Evolutionary conservation across 805 yeast genomes (phyloP).

Genomic region (Yamadazyma phyllophila): DNA sequence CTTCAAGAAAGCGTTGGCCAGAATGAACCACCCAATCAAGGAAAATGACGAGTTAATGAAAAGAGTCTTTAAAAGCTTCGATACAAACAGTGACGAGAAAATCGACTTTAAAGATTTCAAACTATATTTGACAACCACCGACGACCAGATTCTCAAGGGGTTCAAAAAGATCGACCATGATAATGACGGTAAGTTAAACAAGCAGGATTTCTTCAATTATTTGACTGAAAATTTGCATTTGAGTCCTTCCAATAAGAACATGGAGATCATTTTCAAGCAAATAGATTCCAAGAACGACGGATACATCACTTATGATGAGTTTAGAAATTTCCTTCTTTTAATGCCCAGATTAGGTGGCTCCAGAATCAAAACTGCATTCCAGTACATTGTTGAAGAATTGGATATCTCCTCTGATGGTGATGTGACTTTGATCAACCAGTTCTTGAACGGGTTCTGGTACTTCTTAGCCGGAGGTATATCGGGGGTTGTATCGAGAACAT

Average conservation of each 20-base stretch:
- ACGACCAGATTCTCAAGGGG: slow-evolving; percentile 65
- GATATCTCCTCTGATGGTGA: slow-evolving; percentile 91
- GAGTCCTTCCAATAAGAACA: slow-evolving; percentile 49
- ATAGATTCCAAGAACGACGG: slow-evolving; percentile 61
- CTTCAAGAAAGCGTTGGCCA: slow-evolving; percentile 44
- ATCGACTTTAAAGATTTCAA: slow-evolving; percentile 68
- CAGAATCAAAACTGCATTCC: slow-evolving; percentile 75
- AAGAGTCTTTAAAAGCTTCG: slow-evolving; percentile 58
- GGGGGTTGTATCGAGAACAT: slow-evolving; percentile 93
- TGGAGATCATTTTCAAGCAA: slow-evolving; percentile 54
- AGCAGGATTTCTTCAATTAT: slow-evolving; percentile 66
- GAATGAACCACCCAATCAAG: slow-evolving; percentile 62
- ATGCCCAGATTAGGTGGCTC: slow-evolving; percentile 82
- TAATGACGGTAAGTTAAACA: slow-evolving; percentile 66
- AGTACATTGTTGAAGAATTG: slow-evolving; percentile 72
- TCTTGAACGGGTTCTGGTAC: slow-evolving; percentile 81
- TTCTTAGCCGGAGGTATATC: slow-evolving; percentile 94
- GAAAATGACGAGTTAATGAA: slow-evolving; percentile 57
- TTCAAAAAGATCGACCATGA: slow-evolving; percentile 68
- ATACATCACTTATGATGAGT: slow-evolving; percentile 76
- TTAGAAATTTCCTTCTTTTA: slow-evolving; percentile 76
- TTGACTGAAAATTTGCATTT: slow-evolving; percentile 52
- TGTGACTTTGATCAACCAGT: slow-evolving; percentile 76
- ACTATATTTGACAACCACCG: slow-evolving; percentile 63
- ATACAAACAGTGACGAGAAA: slow-evolving; percentile 51